phyloP scores from a whole-genome alignment of 768 basidiomycete species.

The Russula ochroleuca region DNA sequence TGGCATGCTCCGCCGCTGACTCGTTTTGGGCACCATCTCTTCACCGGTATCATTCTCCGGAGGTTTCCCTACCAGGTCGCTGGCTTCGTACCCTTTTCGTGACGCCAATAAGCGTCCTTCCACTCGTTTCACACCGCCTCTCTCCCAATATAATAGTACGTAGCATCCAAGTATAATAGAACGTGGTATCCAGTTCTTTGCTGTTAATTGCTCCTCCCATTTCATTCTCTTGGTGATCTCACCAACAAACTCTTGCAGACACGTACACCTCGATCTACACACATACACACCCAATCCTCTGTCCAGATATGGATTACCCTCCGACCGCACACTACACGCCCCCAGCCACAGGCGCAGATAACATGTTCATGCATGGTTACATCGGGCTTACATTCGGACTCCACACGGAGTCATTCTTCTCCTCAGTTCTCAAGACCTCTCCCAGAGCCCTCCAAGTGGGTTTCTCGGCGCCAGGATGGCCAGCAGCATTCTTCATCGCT shows the following conservation, averaged over 20 bases:
- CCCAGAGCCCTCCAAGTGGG: conserved; percentile 18
- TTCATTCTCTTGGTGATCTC: not conserved
- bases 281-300: not conserved
- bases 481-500: conserved; percentile 14
- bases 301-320: not conserved
- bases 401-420: conserved; percentile 19
- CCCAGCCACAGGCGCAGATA: conserved; percentile 16
- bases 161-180: conserved; percentile 1
- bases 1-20: not conserved
- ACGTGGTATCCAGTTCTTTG: not conserved
- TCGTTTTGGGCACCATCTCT: conserved; percentile 10
- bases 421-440: conserved; percentile 12
- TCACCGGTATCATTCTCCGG: conserved; percentile 13
- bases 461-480: conserved; percentile 24
- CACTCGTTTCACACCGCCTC: conserved; percentile 9
- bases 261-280: not conserved
- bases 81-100: conserved; percentile 1
- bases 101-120: not conserved
- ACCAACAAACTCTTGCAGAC: not conserved
- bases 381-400: conserved; percentile 16
- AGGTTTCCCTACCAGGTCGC: not conserved
- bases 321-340: not conserved
- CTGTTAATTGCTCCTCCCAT: not conserved
- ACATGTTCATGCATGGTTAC: conserved; percentile 18
- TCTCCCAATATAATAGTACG: not conserved